Percentiles rank a stretch among this genome's conserved stretches.
Evolutionary conservation across 345 rosid species (phyloP).

Genomic region (Corchorus capsularis): DNA sequence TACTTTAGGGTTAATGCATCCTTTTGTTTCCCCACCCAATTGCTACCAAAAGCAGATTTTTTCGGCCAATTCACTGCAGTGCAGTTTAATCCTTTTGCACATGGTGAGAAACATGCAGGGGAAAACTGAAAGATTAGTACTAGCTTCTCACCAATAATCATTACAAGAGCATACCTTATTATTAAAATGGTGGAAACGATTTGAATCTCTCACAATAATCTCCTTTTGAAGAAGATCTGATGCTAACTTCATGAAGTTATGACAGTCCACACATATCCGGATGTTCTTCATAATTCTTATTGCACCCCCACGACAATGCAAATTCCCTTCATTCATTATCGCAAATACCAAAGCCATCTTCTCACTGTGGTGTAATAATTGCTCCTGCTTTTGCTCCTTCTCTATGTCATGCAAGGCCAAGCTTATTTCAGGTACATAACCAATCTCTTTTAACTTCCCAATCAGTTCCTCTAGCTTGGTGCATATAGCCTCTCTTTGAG

Average conservation of each 20-base stretch:
- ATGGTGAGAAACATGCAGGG: too few relatives aligned
- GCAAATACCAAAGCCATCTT: conserved; percentile 80
- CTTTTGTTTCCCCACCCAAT: too few relatives aligned
- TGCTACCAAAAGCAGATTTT: too few relatives aligned
- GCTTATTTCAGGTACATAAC: conserved; percentile 74
- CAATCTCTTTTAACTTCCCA: conserved; percentile 61
- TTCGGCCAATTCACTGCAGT: too few relatives aligned
- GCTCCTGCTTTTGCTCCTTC: conserved; percentile 79
- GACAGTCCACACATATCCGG: conserved; percentile 83
- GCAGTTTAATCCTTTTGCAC: too few relatives aligned
- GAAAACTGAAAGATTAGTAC: background rate
- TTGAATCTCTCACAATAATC: conserved; percentile 76
- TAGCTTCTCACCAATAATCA: conserved; percentile 67
- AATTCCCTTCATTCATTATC: conserved; percentile 41
- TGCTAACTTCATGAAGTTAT: conserved; percentile 85
- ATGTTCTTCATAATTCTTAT: conserved; percentile 79
- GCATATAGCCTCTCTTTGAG: conserved; percentile 58
- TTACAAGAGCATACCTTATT: conserved; percentile 67
- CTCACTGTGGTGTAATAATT: conserved; percentile 73
- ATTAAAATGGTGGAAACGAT: conserved; percentile 83
- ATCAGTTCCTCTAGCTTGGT: conserved; percentile 48
- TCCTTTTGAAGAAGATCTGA: conserved; percentile 62
- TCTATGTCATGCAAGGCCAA: conserved; percentile 67
- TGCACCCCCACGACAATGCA: conserved; percentile 25
- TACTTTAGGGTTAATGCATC: too few relatives aligned